Percentiles rank a stretch among this genome's conserved stretches.
These are phyloP conservation scores for Pythium brachiatum DNA, from an alignment of 352 stramenopile species.

Conservation along the genomic window DNA sequence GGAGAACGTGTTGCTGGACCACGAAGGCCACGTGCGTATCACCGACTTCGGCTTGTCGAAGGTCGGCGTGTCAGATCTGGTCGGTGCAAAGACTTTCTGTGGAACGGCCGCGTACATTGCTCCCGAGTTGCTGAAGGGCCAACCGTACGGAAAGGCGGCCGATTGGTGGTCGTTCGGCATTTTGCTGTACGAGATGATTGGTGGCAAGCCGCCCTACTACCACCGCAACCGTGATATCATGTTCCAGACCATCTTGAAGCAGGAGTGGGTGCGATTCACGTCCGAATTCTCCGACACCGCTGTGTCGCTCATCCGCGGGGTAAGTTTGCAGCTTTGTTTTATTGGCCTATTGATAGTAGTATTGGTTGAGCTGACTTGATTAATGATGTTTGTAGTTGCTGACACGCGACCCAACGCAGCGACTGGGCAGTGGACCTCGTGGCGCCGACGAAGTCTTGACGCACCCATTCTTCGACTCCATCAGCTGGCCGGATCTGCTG, in stretches of 20 bases:
- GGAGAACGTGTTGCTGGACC: constrained; percentile 95
- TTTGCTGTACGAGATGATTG: constrained; percentile 96
- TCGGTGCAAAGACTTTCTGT: constrained; percentile 91
- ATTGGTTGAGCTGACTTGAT: constrained; percentile 26
- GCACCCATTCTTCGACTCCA: constrained; percentile 91
- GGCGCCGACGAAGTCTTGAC: constrained; percentile 89
- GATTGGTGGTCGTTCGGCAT: constrained; percentile 96
- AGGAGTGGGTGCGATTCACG: constrained; percentile 95
- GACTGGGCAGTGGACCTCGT: constrained; percentile 91
- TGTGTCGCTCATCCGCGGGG: constrained; percentile 90
- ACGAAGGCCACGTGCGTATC: constrained; percentile 92
- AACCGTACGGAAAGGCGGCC: constrained; percentile 88
- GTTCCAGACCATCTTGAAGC: constrained; percentile 91
- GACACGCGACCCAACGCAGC: constrained; percentile 93
- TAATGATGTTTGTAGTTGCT: constrained; percentile 80
- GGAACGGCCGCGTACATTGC: constrained; percentile 93
- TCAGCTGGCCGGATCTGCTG: constrained; percentile 88
- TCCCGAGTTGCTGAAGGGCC: constrained; percentile 88
- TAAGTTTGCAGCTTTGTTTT: too few species aligned
- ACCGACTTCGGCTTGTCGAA: constrained; percentile 95
- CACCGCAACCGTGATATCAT: constrained; percentile 91
- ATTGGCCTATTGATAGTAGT: too few species aligned
- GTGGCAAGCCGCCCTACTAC: constrained; percentile 89
- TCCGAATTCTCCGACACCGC: constrained; percentile 89
- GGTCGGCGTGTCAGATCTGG: constrained; percentile 82